These are phyloP conservation scores for Melaleuca alternifolia DNA, from an alignment of 345 rosid genomes.

Conservation along the genomic window DNA sequence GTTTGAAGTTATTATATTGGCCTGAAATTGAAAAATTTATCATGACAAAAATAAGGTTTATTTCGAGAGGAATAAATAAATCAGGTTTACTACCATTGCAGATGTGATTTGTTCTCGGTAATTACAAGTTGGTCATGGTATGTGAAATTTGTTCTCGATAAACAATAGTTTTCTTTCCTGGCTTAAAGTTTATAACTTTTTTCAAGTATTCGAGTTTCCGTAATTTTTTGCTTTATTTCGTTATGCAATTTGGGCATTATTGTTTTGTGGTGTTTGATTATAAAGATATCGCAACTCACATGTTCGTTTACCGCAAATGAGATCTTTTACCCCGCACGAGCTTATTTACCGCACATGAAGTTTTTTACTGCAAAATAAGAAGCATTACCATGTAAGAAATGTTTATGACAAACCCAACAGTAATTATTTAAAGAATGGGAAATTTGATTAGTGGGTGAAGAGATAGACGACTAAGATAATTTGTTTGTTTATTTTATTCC, in stretches of 20 bases:
- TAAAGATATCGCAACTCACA: neutral
- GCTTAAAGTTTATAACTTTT: neutral
- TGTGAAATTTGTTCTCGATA: neutral
- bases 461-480: neutral
- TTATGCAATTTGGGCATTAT: neutral
- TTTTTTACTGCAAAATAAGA: neutral
- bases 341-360: neutral
- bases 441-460: too few relatives aligned
- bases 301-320: neutral
- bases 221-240: neutral
- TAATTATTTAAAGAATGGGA: too few relatives aligned
- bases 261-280: neutral
- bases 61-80: neutral
- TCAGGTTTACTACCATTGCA: neutral
- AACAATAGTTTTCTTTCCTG: neutral
- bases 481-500: neutral
- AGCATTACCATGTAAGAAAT: too few relatives aligned
- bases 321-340: neutral
- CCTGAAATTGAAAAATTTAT: neutral
- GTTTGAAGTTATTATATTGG: neutral
- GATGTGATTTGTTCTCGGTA: neutral
- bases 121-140: neutral
- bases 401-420: too few relatives aligned
- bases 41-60: neutral
- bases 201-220: neutral